Evolutionary conservation across 2,329 filamentous ascomycete species (phyloP).

Genomic region (Rhynchosporium secalis): DNA sequence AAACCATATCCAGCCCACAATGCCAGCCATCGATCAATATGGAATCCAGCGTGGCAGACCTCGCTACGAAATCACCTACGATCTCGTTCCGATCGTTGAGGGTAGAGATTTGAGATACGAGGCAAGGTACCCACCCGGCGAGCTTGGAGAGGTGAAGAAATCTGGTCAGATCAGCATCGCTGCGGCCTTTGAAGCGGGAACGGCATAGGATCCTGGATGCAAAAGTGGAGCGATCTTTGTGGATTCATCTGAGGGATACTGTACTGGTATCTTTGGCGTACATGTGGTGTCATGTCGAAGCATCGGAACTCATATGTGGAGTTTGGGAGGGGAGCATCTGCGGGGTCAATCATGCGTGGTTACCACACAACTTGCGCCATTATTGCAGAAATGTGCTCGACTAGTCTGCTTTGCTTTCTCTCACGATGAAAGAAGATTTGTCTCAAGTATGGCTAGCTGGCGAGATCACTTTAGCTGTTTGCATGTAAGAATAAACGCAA

Average conservation of each 20-base stretch:
- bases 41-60: not conserved
- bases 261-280: not conserved
- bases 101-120: slow-evolving; percentile 29
- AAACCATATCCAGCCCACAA: slow-evolving; percentile 14
- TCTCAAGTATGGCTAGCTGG: no score
- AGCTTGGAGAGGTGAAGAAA: slow-evolving; percentile 3
- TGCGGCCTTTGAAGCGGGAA: slow-evolving; percentile 27
- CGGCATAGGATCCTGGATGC: not conserved
- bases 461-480: no score
- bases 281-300: not conserved
- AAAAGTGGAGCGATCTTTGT: no score
- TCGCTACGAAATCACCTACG: slow-evolving; percentile 26
- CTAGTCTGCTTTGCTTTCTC: no score
- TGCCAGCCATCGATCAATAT: not conserved
- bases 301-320: no score
- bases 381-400: no score
- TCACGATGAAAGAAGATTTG: no score
- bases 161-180: slow-evolving; percentile 28
- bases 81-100: slow-evolving; percentile 27
- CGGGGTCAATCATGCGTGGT: no score
- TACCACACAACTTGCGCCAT: no score
- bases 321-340: no score
- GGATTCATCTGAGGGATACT: not conserved
- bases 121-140: slow-evolving; percentile 23
- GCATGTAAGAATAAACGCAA: not conserved